Evolutionary conservation across 1,139 yeast genomes (phyloP).

Genomic region (Yamadazyma mexicana): DNA sequence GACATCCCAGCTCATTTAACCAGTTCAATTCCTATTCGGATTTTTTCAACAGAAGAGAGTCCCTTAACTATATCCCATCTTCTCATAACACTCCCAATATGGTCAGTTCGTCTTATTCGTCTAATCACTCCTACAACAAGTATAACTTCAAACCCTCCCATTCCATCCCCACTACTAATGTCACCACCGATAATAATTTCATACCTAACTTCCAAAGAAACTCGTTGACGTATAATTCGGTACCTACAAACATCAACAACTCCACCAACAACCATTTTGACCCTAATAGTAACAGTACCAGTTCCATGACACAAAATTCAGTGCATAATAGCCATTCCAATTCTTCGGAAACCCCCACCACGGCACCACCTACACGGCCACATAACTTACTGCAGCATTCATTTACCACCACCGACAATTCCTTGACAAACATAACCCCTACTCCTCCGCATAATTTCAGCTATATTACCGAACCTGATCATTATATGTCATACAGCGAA

Average conservation of each 20-base stretch:
- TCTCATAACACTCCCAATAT: slow-evolving; percentile 59
- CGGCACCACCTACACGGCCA: slow-evolving; percentile 3
- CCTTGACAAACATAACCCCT: slow-evolving; percentile 10
- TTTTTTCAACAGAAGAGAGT: slow-evolving; percentile 15
- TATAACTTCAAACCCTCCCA: slow-evolving; percentile 16
- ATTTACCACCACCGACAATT: slow-evolving; percentile 10
- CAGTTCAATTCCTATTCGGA: slow-evolving; percentile 7
- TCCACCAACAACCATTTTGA: background rate
- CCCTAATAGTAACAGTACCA: slow-evolving; percentile 1
- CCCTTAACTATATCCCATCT: slow-evolving; percentile 41
- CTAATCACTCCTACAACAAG: slow-evolving; percentile 37
- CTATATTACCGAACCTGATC: slow-evolving; percentile 36
- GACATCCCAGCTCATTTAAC: slow-evolving; percentile 3
- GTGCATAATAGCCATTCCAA: background rate
- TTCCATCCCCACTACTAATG: slow-evolving; percentile 19
- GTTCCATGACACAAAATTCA: no score
- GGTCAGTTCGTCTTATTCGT: slow-evolving; percentile 49
- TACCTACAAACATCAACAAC: slow-evolving; percentile 1
- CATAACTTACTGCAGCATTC: slow-evolving; percentile 10
- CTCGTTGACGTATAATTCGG: slow-evolving; percentile 6
- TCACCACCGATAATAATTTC: slow-evolving; percentile 16
- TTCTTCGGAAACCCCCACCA: background rate
- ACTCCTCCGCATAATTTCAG: slow-evolving; percentile 13
- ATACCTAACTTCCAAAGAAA: slow-evolving; percentile 14
- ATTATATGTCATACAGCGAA: slow-evolving; percentile 46